These are phyloP conservation scores for Limnanthes douglasii DNA, from an alignment of 345 rosid species.

Conservation along the genomic window DNA sequence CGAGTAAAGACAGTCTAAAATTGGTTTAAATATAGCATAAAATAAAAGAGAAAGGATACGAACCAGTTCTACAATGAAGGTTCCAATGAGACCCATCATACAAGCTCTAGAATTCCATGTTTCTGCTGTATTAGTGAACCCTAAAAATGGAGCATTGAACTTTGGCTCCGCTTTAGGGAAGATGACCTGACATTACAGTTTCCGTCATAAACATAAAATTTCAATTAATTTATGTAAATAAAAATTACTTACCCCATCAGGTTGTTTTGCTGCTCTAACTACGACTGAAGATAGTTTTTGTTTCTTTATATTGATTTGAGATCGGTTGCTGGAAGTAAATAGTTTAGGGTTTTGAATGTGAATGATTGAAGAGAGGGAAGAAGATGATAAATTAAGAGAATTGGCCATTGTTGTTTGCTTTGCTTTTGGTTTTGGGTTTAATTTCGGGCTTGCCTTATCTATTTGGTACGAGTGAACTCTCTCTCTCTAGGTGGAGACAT, in stretches of 20 bases:
- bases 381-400: too few relatives aligned
- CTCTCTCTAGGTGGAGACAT: too few relatives aligned
- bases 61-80: conserved; percentile 63
- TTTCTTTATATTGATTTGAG: too few relatives aligned
- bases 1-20: too few relatives aligned
- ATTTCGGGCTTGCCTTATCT: too few relatives aligned
- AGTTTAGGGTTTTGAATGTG: too few relatives aligned
- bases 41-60: conserved; percentile 2
- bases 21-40: too few relatives aligned
- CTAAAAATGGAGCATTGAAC: conserved; percentile 47
- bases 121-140: conserved; percentile 71
- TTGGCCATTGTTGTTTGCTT: too few relatives aligned
- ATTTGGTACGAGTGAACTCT: too few relatives aligned
- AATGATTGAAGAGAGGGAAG: too few relatives aligned
- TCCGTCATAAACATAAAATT: neutral
- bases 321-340: too few relatives aligned
- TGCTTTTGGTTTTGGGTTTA: too few relatives aligned
- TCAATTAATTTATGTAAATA: neutral
- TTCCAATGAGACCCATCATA: conserved; percentile 70
- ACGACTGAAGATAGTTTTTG: conserved; percentile 11
- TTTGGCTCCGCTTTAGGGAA: conserved; percentile 66
- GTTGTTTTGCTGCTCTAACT: conserved; percentile 50
- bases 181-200: conserved; percentile 24
- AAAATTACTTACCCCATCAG: conserved; percentile 28
- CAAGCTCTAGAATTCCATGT: conserved; percentile 93